Base-by-base conservation (phyloP, 495 filamentous ascomycete genomes). In the Sordaria brevicollis region DNA sequence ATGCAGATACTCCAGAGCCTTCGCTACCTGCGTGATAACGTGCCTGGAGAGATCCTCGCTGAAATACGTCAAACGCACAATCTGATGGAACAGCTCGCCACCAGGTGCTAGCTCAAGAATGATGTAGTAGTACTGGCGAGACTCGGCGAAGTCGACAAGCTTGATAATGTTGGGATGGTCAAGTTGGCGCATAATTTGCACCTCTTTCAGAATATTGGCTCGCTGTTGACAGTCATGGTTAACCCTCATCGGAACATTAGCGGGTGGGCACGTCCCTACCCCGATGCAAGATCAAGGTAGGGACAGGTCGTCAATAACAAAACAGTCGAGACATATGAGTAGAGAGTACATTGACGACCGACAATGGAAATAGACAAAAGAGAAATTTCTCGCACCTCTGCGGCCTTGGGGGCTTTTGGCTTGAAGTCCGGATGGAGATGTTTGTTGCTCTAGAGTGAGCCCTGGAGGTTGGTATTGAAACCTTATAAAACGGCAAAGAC, bases 41-140 rank as follows among this genome's bases (percentile, higher is more conserved):
- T 98, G 95, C 70, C 95, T 88, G 43, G 93, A 94, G 0, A 99
- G 85, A 41, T 97, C 90, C 79, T 99, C 95, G 81, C 93, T 97
- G 78, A 99, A 99, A 79, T 98, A 99, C 8, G 95, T 99, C 77
- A 99, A 88, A 68, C 96, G 89, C 62, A 99, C 95, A 76, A 99
- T 98, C 77, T 99, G 96, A 76, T 99, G 95, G 84, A 99, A 99
- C 19, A 99, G 82, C 81, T 99, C 95, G 77, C 95, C 95, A 54
- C 95, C 95, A 4, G 94, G 92, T 73, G 94, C 96, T 38, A 99
- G 88, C 79, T 99, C 96, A 38, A 99, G 87, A 66, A 99, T 87
- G 73, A 99, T 97, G 81, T 94, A 99, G 77, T 99, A 99, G 75
- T 97, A 97, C 81, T 97, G 93, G 39, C 84, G 86, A 8, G 93